Evolutionary conservation across 2,329 filamentous ascomycete genomes (phyloP).

Genomic region (Tolypocladium inflatum): DNA sequence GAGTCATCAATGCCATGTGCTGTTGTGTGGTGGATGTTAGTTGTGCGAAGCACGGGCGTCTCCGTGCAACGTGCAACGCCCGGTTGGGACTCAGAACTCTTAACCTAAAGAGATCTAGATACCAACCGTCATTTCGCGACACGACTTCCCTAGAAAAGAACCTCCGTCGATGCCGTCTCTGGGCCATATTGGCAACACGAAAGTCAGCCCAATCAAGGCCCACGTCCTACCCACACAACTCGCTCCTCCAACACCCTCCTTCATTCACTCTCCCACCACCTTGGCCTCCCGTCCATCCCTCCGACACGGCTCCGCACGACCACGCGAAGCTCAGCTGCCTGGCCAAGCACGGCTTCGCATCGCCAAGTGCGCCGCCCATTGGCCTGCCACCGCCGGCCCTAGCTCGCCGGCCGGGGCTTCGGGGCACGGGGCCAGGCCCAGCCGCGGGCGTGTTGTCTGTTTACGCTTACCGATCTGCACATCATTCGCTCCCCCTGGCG

Average conservation of each 20-base stretch:
- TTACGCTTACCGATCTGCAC: not conserved
- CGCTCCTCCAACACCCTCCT: not conserved
- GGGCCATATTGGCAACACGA: not conserved
- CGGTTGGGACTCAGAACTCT: too few relatives aligned
- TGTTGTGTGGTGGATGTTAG: too few relatives aligned
- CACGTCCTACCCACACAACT: not conserved
- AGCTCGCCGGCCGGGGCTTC: not conserved
- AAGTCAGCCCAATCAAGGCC: not conserved
- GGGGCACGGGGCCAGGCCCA: not conserved
- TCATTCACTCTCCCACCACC: not conserved
- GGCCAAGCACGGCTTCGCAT: not conserved
- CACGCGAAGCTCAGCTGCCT: not conserved
- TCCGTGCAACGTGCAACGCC: too few relatives aligned
- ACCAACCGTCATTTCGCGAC: not conserved
- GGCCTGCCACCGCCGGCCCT: not conserved
- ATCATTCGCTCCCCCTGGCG: not conserved
- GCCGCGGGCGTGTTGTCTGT: not conserved
- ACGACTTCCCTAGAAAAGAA: not conserved
- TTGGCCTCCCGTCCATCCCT: not conserved
- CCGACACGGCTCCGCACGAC: not conserved
- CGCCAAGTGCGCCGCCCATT: not conserved
- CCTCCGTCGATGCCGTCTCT: not conserved
- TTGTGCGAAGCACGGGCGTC: too few relatives aligned
- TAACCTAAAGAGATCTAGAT: not conserved
- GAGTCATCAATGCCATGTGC: too few relatives aligned